phyloP scores from a whole-genome alignment of 345 rosid genomes.

The Ceriops decandra region DNA sequence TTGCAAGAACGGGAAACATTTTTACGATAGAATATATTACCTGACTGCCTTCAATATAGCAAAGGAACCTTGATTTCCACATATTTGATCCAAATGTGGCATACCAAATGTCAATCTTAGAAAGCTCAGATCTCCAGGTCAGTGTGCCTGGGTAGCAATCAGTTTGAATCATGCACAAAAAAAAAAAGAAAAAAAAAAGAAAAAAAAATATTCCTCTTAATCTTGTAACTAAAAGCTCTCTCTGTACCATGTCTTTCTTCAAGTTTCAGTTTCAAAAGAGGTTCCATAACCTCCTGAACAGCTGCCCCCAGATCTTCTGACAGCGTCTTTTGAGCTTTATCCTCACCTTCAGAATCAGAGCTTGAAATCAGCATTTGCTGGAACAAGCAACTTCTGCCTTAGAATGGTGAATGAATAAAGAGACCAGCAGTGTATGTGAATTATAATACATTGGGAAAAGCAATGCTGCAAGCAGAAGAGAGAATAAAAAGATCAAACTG shows the following conservation, averaged over 20 bases:
- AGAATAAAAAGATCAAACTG: not conserved
- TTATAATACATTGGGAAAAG: conserved; percentile 5
- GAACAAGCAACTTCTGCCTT: conserved; percentile 20
- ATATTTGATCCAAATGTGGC: conserved; percentile 82
- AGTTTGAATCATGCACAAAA: conserved; percentile 1
- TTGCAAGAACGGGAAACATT: not conserved
- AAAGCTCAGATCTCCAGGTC: conserved; percentile 62
- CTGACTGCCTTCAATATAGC: conserved; percentile 88
- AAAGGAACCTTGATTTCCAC: conserved; percentile 75
- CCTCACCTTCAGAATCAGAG: conserved; percentile 63
- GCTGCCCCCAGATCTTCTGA: conserved; percentile 24
- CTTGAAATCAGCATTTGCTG: conserved; percentile 45
- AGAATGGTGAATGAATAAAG: not conserved
- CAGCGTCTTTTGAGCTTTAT: conserved; percentile 14
- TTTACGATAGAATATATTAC: conserved; percentile 26
- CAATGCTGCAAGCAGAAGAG: not conserved
- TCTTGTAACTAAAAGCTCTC: conserved; percentile 9
- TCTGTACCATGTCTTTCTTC: conserved; percentile 38
- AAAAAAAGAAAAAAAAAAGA: not conserved
- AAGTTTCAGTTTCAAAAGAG: conserved; percentile 56
- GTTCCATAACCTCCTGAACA: conserved; percentile 40
- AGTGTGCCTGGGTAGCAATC: conserved; percentile 28
- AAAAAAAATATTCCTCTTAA: too few species aligned
- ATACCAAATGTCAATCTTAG: conserved; percentile 74
- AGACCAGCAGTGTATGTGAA: not conserved